These are phyloP conservation scores for Epichloe baconii DNA, from an alignment of 2,329 filamentous ascomycete genomes.

Conservation along the genomic window DNA sequence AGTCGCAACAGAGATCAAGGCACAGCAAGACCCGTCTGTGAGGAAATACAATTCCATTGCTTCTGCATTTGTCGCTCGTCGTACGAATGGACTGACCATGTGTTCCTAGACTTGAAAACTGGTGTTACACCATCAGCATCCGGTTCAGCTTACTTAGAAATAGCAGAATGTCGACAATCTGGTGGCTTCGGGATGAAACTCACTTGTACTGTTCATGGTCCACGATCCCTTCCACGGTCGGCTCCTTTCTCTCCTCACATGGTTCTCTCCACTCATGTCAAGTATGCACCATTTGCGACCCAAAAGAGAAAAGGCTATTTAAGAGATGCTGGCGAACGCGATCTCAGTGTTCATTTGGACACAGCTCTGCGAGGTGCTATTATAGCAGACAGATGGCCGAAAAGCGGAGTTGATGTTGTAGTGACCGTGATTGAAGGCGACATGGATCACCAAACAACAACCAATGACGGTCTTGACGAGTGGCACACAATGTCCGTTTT, in stretches of 20 bases:
- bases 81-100: not conserved
- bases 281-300: constrained; percentile 91
- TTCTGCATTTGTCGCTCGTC: not conserved
- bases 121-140: constrained; percentile 87
- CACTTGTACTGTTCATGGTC: constrained; percentile 85
- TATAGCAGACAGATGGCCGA: constrained; percentile 94
- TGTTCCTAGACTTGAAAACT: constrained; percentile 63
- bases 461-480: constrained; percentile 43
- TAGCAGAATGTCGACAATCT: constrained; percentile 36
- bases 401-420: constrained; percentile 91
- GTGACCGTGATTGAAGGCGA: constrained; percentile 90
- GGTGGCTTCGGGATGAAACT: constrained; percentile 67
- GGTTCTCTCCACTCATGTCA: constrained; percentile 83
- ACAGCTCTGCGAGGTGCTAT: constrained; percentile 80
- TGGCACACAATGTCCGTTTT: constrained; percentile 90
- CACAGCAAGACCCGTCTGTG: constrained; percentile 51
- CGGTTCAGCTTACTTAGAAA: constrained; percentile 77
- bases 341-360: constrained; percentile 82
- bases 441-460: constrained; percentile 49
- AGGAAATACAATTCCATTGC: constrained; percentile 4
- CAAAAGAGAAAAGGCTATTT: constrained; percentile 72
- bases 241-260: constrained; percentile 88
- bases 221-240: constrained; percentile 76
- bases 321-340: constrained; percentile 73
- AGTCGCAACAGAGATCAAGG: constrained; percentile 43